Evolutionary conservation across 2,329 filamentous ascomycete species (phyloP), one percentile per base, ranked within the genome.

Genomic region (Aquanectria penicillioides): DNA sequence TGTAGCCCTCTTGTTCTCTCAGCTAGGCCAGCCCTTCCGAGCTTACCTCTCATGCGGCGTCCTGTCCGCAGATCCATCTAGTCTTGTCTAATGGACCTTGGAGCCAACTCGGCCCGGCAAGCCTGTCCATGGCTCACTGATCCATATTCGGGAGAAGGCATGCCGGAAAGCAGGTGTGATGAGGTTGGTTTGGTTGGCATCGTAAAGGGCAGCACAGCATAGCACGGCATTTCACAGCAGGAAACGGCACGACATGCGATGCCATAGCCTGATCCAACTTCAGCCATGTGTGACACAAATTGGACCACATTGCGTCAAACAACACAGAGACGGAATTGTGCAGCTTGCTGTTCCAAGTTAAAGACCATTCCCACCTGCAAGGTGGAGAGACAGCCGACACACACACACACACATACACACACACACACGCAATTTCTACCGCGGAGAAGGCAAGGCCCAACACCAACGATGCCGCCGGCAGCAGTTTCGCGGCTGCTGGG

Each of bases 221-320:
- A 50, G 49, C 61, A 66, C 58, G 56, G 56, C 56, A 67, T 61
- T 50, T 64, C 62, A 67, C 62, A 54, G 52, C 59, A 63, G 47
- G 38, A 60, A 54, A 52, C 44, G 51, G 26, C 38, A 25, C 33
- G 41, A 48, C 28, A 63, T 17, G 59, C 44, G 63, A 52, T 53
- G 53, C 46, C 52, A 58, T 61, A 51, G 57, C 55, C 64, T 29
- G 53, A 52, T 37, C 53, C 62, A 63, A 63, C 34, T 34, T 57
- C 55, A 51, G 57, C 59, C 55, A 59, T 60, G 67, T 68, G 65
- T 66, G 61, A 66, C 61, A 54, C 36, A 49, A 49, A 29, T 51
- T 57, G 50, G 40, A 34, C 38, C 53, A 46, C 48, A 53, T 50
- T 67, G 67, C 65, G 63, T 68, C 47, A 40, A 65, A 55, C 50